Base-by-base conservation (phyloP, 768 basidiomycete genomes). In the Rossbeevera mucosa region DNA sequence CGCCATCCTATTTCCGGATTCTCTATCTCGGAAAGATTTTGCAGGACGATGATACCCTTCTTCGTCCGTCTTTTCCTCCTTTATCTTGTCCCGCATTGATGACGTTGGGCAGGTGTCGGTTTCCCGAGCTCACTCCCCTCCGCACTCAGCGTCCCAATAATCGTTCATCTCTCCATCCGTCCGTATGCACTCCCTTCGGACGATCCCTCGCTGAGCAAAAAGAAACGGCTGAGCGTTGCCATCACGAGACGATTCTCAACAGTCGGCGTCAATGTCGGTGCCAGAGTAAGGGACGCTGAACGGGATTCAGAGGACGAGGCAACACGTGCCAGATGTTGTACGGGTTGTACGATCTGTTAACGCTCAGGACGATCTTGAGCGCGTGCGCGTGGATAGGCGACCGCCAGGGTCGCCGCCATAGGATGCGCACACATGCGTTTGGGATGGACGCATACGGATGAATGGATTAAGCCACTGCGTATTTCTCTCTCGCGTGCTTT, bases 41-140 rank as follows among this genome's bases (percentile, higher is more conserved):
- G n/a, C 88, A 89, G 62, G 89, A 91, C 61, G 89, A 91, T 26
- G 88, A 91, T 50, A 86, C 85, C 2, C 73, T 91, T 14, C 66
- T 74, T 16, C 79, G 87, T 88, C 57, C 61, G 83, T 73, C 3
- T 12, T 44, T 26, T 21, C 13, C 7, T 20, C 21, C 3, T 28
- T 43, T 7, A 22, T 28, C 16, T 7, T 6, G n/a, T 25, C 14
- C 22, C 28, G 8, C 38, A n/a, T 56, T 64, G 29, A 58, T 47
- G 47, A 52, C 28, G 18, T 41, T 29, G 11, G 26, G 33, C 43
- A 68, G 67, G 52, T n/a, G 44, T 70, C 67, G 52, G 66, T 66
- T 68, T 74, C 67, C 46, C 64, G 3, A 45, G 69, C 3, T 59
- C 52, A 1, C 46, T 69, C 7, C 47, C 61, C 0, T 69, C 73